A percentile compares a stretch with the other conserved stretches of the same genome.
Evolutionary conservation across 106 monocot genomes (phyloP).

Genomic region (Iris macrosiphon): DNA sequence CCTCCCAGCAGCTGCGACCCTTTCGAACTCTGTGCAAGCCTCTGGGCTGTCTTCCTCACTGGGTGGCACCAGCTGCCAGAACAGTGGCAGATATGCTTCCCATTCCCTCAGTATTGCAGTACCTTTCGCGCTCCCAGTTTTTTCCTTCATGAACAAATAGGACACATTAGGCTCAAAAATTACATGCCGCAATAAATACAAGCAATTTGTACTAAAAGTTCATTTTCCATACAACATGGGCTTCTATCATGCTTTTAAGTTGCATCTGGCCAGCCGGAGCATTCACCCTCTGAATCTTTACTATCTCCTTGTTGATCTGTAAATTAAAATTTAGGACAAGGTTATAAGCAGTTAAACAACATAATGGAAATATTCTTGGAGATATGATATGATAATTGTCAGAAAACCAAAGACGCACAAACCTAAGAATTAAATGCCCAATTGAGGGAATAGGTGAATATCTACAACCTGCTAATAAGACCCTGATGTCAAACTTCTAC

Average conservation of each 20-base stretch:
- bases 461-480: too few relatives aligned
- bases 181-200: background rate
- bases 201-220: background rate
- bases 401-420: too few relatives aligned
- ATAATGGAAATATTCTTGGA: too few relatives aligned
- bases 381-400: too few relatives aligned
- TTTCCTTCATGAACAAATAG: slow-evolving; percentile 49
- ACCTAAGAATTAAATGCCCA: too few relatives aligned
- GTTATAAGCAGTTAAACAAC: too few relatives aligned
- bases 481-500: too few relatives aligned
- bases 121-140: slow-evolving; percentile 91
- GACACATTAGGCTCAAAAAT: background rate
- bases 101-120: slow-evolving; percentile 72
- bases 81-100: slow-evolving; percentile 93
- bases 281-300: slow-evolving; percentile 97
- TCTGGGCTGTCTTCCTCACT: slow-evolving; percentile 97
- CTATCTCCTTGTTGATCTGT: slow-evolving; percentile 98
- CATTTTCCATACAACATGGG: slow-evolving; percentile 79
- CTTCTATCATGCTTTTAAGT: slow-evolving; percentile 92
- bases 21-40: slow-evolving; percentile 78
- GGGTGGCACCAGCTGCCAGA: slow-evolving; percentile 96
- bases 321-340: too few relatives aligned
- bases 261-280: slow-evolving; percentile 99
- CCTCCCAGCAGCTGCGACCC: slow-evolving; percentile 38
- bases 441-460: too few relatives aligned